A percentile compares a stretch with the other conserved stretches of the same genome.
Conservation (phyloP, 2,329 filamentous ascomycete species). For the Exserohilum turcica region DNA sequence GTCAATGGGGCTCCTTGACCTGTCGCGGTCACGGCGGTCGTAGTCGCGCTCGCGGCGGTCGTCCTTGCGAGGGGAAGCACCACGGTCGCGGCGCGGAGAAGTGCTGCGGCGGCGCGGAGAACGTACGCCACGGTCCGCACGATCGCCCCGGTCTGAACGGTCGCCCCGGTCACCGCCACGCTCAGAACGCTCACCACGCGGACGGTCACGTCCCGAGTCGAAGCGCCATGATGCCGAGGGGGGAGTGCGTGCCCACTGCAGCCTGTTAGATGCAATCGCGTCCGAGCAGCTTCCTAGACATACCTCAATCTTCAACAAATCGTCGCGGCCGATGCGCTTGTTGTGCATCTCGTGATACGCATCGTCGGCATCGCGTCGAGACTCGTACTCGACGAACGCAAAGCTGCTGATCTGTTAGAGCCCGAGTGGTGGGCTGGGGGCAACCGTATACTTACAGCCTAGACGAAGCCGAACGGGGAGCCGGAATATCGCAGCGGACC, state of each 20-base stretch:
- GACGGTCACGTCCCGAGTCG: conserved; percentile 69
- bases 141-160: conserved; percentile 65
- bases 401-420: conserved; percentile 56
- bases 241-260: conserved; percentile 96
- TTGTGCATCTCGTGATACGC: conserved; percentile 99
- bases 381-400: conserved; percentile 99
- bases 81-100: conserved; percentile 61
- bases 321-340: conserved; percentile 95
- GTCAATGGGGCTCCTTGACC: conserved; percentile 64
- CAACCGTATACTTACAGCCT: conserved; percentile 91
- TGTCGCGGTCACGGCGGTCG: conserved; percentile 73
- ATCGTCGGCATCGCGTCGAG: conserved; percentile 96
- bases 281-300: conserved; percentile 4
- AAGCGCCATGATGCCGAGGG: conserved; percentile 98
- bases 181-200: conserved; percentile 59
- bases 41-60: conserved; percentile 66
- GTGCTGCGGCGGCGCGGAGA: conserved; percentile 55
- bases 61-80: conserved; percentile 82
- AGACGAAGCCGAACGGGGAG: conserved; percentile 89
- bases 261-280: conserved; percentile 22
- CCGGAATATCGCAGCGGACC: conserved; percentile 97
- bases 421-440: conserved; percentile 6
- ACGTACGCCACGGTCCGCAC: conserved; percentile 74
- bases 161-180: conserved; percentile 66
- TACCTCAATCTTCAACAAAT: conserved; percentile 97